Evolutionary conservation across 169 alveolate species (phyloP).

Genomic region (Cytauxzoon felis): DNA sequence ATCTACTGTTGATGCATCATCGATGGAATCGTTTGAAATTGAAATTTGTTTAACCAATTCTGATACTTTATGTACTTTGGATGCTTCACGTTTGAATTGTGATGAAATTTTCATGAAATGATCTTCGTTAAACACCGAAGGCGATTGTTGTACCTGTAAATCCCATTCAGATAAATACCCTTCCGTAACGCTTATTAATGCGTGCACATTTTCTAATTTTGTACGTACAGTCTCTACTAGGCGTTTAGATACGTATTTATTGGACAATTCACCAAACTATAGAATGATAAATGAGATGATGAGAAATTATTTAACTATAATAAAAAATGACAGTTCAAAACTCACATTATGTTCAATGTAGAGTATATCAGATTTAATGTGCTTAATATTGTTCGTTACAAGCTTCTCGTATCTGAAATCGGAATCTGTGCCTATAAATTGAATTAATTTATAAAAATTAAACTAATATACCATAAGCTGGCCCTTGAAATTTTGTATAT

Average conservation of each 20-base stretch:
- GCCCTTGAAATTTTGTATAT: too few species aligned
- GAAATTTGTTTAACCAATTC: constrained; percentile 17
- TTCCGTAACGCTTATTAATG: constrained; percentile 57
- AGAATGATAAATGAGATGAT: background rate
- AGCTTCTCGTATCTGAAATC: constrained; percentile 57
- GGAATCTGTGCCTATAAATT: too few species aligned
- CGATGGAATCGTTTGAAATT: background rate
- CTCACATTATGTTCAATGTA: constrained; percentile 62
- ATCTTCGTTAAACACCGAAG: constrained; percentile 18
- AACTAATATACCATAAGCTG: constrained; percentile 62
- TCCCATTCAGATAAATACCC: constrained; percentile 60
- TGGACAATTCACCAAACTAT: constrained; percentile 55
- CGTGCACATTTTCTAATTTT: constrained; percentile 51
- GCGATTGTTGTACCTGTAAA: constrained; percentile 42
- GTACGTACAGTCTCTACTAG: constrained; percentile 36
- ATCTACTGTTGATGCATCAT: constrained; percentile 28
- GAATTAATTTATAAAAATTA: too few species aligned
- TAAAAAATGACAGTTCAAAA: background rate
- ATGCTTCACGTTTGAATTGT: constrained; percentile 50
- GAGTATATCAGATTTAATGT: constrained; percentile 52
- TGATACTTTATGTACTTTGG: constrained; percentile 23
- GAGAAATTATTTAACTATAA: background rate
- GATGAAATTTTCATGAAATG: constrained; percentile 17
- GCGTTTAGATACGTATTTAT: constrained; percentile 36
- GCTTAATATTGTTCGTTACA: constrained; percentile 48